Evolutionary conservation across 2,329 filamentous ascomycete species (phyloP), one percentile per base, ranked within the genome.

Genomic region (Karstenula rhodostoma): DNA sequence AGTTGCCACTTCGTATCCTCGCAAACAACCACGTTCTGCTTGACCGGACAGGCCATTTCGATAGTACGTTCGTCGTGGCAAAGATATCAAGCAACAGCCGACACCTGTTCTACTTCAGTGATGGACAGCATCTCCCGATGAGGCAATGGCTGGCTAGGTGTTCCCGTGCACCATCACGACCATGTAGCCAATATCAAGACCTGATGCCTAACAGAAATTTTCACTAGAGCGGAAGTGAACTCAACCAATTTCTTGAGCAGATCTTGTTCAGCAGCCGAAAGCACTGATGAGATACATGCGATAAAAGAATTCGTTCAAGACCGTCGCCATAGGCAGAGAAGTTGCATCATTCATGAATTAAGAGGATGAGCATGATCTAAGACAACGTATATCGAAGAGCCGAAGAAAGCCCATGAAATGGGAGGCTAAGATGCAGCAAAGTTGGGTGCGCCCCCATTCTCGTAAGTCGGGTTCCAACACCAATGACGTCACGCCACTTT

Each of bases 381-480:
- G 19, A 23, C 13, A 19, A 23, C n/a, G n/a, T n/a, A 13, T 12
- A 12, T 23, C 3, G 9, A 22, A 22, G 7, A 22, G 3, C 12
- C 2, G 23, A 23, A 9, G 19, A 23, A 23, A 23, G 42, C 19
- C 44, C 17, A 27, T 49, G 25, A 15, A 47, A 47, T 2, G 15
- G 22, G 13, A 54, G 37, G 23, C 51, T 54, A 54, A 32, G 32
- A 32, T 46, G 19, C 15, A 29, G 19, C n/a, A 48, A 25, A n/a
- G 19, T 29, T 17, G 37, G 23, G 53, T 40, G 46, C 37, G 55
- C 55, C 55, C 47, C 46, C 27, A 56, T 56, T 56, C 43, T 48
- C 53, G 43, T 48, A 44, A 44, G 51, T 54, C 51, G 35, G 51
- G 37, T 25, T 54, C 53, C 44, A 48, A 56, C 42, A 56, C 22